A percentile compares a stretch with the other conserved stretches of the same genome.
These are phyloP conservation scores for Cryptosporidium bovis DNA, from an alignment of 169 alveolate genomes.

Conservation along the genomic window DNA sequence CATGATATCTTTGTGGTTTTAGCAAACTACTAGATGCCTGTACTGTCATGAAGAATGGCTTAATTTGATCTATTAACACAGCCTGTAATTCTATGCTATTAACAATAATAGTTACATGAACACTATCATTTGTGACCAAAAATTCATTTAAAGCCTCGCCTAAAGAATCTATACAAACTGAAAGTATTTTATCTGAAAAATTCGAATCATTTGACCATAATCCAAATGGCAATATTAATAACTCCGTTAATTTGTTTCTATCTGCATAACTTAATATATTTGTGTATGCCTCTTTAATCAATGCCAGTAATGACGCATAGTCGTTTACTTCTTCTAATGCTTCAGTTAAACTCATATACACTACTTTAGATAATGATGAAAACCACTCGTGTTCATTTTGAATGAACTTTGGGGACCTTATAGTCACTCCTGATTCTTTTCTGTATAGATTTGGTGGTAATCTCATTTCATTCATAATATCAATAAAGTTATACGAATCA, in stretches of 20 bases:
- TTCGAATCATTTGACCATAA: background rate
- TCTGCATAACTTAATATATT: constrained; percentile 15
- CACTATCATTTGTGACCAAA: background rate
- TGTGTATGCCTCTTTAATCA: constrained; percentile 4
- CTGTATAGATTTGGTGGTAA: background rate
- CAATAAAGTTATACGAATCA: background rate
- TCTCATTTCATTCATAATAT: constrained; percentile 31
- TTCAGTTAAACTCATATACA: background rate
- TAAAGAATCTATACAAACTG: constrained; percentile 19
- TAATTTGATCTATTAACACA: constrained; percentile 4
- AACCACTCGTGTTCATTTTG: constrained; percentile 24
- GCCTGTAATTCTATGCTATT: background rate
- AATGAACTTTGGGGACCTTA: background rate
- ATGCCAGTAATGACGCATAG: background rate
- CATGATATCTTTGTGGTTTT: background rate
- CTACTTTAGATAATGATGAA: constrained; percentile 21
- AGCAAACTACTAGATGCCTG: constrained; percentile 12
- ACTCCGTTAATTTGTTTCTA: background rate
- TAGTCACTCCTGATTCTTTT: constrained; percentile 3
- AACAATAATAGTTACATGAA: constrained; percentile 16
- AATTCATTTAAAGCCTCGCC: constrained; percentile 14
- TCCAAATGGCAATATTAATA: constrained; percentile 50
- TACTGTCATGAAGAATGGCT: constrained; percentile 43
- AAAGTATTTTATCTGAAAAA: background rate
- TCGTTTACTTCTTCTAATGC: background rate